A percentile compares a stretch with the other conserved stretches of the same genome.
Evolutionary conservation across 1,139 yeast genomes (phyloP).

Genomic region (Geotrichum aggregatum): DNA sequence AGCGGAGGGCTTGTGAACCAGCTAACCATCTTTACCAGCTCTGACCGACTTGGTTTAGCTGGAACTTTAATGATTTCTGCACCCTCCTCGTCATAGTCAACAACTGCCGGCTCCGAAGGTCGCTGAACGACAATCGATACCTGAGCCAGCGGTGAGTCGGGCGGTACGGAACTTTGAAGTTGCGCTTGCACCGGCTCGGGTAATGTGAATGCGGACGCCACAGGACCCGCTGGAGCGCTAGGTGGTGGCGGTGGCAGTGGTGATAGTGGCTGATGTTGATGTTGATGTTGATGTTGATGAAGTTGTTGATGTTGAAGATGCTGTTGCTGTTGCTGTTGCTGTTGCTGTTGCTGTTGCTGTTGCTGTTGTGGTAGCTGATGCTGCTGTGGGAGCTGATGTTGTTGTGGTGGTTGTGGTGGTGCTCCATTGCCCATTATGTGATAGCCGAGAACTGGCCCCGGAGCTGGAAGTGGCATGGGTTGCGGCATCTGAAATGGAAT

Average conservation of each 20-base stretch:
- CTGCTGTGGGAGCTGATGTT: slow-evolving; percentile 19
- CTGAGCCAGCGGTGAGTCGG: slow-evolving; percentile 12
- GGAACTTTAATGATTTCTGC: slow-evolving; percentile 31
- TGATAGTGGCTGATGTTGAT: slow-evolving; percentile 8
- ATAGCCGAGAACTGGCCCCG: slow-evolving; percentile 6
- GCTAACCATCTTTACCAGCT: slow-evolving; percentile 43
- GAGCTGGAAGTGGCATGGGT: not conserved
- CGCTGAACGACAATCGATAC: slow-evolving; percentile 15
- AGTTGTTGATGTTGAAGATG: slow-evolving; percentile 6
- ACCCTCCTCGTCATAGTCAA: slow-evolving; percentile 19
- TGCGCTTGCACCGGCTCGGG: slow-evolving; percentile 29
- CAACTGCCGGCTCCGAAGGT: slow-evolving; percentile 8
- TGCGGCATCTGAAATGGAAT: slow-evolving; percentile 9
- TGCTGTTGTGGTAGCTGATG: not conserved
- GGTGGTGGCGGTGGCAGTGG: not conserved
- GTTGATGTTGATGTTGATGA: slow-evolving; percentile 14
- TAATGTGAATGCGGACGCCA: slow-evolving; percentile 28
- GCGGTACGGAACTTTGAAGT: slow-evolving; percentile 24
- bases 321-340: slow-evolving; percentile 1
- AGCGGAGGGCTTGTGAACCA: slow-evolving; percentile 86
- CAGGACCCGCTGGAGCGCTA: not conserved
- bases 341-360: slow-evolving; percentile 8
- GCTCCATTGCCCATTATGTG: not conserved
- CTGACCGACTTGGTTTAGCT: slow-evolving; percentile 13
- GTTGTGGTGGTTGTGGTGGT: not conserved